phyloP scores from a whole-genome alignment of 352 stramenopile genomes.

The Pythium dissimile region DNA sequence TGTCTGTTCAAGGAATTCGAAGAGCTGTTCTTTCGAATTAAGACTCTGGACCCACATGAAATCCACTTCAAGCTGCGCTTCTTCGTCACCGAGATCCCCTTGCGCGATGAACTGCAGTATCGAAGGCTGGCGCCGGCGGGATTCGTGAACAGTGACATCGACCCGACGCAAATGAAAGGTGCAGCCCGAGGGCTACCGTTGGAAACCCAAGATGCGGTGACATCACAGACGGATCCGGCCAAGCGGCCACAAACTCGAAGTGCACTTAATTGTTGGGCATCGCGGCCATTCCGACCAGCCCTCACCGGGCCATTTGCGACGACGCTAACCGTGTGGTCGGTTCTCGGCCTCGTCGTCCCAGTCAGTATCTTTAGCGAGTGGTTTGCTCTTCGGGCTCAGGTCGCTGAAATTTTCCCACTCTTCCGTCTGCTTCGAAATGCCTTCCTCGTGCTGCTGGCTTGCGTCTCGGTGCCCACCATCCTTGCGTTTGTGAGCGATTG shows the following conservation, averaged over 20 bases:
- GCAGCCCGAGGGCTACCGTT: not conserved
- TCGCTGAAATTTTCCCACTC: slow-evolving; percentile 15
- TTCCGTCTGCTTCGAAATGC: slow-evolving; percentile 13
- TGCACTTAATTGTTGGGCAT: slow-evolving; percentile 16
- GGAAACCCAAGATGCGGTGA: not conserved
- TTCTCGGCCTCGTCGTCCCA: not conserved
- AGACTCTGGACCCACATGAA: slow-evolving; percentile 22
- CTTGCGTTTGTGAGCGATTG: slow-evolving; percentile 16
- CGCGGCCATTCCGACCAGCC: slow-evolving; percentile 22
- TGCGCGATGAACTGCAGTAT: slow-evolving; percentile 17
- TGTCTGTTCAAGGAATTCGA: slow-evolving; percentile 35
- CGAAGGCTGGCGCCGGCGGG: slow-evolving; percentile 3
- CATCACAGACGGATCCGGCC: not conserved
- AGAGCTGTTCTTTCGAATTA: slow-evolving; percentile 24
- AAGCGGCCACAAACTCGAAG: slow-evolving; percentile 18
- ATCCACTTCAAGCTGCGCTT: slow-evolving; percentile 23
- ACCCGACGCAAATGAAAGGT: not conserved
- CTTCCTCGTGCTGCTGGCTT: slow-evolving; percentile 5
- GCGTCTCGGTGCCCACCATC: slow-evolving; percentile 1
- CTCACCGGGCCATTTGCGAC: not conserved
- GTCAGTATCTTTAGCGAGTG: slow-evolving; percentile 23
- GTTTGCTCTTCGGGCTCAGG: slow-evolving; percentile 9
- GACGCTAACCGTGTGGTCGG: slow-evolving; percentile 1
- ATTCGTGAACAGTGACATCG: not conserved
- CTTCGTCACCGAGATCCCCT: slow-evolving; percentile 24